A percentile compares a stretch with the other conserved stretches of the same genome.
Evolutionary conservation across 148 eudicot genomes (phyloP).

Genomic region (Rhododendron molle): DNA sequence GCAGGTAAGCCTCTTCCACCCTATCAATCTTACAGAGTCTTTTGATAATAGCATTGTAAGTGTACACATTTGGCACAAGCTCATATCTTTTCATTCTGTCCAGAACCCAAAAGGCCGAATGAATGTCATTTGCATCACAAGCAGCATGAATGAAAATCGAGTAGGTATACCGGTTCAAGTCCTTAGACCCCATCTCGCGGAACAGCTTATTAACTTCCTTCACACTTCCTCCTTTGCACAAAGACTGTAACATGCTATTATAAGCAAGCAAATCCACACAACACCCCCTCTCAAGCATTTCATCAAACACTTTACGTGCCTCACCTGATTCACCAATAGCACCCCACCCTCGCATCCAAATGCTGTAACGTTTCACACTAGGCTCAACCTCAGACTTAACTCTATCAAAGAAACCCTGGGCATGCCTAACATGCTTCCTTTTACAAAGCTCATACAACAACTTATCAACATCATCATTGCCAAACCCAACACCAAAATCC

Average conservation of each 20-base stretch:
- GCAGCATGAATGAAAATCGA: constrained; percentile 68
- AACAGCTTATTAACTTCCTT: constrained; percentile 63
- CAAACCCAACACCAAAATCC: constrained; percentile 55
- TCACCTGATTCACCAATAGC: constrained; percentile 35
- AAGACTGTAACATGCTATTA: constrained; percentile 59
- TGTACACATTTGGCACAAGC: constrained; percentile 67
- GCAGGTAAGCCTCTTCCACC: constrained; percentile 61
- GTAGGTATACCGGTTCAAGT: constrained; percentile 58
- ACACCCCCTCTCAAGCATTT: constrained; percentile 68
- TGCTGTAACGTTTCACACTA: constrained; percentile 50
- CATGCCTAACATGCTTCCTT: constrained; percentile 49
- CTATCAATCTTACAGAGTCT: constrained; percentile 47
- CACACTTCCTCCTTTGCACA: constrained; percentile 58
- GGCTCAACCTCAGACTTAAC: constrained; percentile 35
- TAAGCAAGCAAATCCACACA: constrained; percentile 64
- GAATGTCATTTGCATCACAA: constrained; percentile 55
- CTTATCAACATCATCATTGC: constrained; percentile 54
- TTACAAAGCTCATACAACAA: constrained; percentile 58
- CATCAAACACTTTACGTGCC: constrained; percentile 63
- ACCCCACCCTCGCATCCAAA: constrained; percentile 73
- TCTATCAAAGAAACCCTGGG: constrained; percentile 61
- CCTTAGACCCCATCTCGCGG: constrained; percentile 43
- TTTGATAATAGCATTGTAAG: constrained; percentile 63
- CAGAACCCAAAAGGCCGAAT: constrained; percentile 58
- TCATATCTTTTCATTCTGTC: constrained; percentile 69